phyloP scores from a whole-genome alignment of 2,329 filamentous ascomycete species.

The Trichoderma aggressivum region DNA sequence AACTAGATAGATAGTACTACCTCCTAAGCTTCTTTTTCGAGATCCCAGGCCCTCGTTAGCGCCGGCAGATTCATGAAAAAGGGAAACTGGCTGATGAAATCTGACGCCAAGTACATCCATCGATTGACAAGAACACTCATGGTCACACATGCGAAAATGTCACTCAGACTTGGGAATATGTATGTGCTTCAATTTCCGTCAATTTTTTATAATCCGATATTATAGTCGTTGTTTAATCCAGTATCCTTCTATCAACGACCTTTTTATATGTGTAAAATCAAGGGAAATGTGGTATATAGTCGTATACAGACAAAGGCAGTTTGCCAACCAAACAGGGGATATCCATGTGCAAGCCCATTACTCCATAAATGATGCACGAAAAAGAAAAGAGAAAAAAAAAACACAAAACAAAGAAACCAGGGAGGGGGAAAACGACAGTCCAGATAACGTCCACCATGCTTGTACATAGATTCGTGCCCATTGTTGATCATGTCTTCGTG shows the following conservation, averaged over 20 bases:
- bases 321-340: neutral
- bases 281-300: neutral
- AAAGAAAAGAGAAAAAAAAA: neutral
- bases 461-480: constrained; percentile 14
- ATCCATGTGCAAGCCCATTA: neutral
- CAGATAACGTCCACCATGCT: constrained; percentile 10
- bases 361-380: neutral
- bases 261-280: neutral
- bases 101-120: neutral
- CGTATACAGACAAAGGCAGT: neutral
- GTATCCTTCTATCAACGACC: neutral
- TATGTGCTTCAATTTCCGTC: neutral
- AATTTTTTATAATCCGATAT: neutral
- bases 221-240: neutral
- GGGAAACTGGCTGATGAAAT: neutral
- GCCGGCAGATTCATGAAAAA: neutral
- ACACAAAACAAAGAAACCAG: neutral
- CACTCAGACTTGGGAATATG: neutral
- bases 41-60: neutral
- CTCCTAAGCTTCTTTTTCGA: neutral
- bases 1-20: no score
- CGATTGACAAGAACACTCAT: neutral
- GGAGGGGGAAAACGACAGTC: neutral
- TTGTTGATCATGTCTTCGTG: constrained; percentile 15
- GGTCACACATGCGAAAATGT: neutral